phyloP scores from a whole-genome alignment of 306 rosid genomes.

The Albizia julibrissin region DNA sequence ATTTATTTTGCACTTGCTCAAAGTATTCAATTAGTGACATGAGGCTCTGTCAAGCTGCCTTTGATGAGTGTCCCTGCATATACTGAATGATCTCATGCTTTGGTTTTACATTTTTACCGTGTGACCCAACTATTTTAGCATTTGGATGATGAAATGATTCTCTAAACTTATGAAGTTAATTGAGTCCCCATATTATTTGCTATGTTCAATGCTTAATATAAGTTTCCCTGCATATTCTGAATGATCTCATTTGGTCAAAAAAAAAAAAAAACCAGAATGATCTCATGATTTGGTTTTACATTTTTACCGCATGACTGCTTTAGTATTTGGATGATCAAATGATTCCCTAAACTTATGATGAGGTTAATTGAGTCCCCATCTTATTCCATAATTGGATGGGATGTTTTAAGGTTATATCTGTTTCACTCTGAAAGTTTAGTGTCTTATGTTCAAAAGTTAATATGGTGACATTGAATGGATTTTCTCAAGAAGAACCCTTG shows the following conservation, averaged over 20 bases:
- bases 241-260: background rate
- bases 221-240: background rate
- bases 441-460: background rate
- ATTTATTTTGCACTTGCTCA: background rate
- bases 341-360: background rate
- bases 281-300: background rate
- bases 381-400: background rate
- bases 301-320: background rate
- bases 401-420: slow-evolving; percentile 5
- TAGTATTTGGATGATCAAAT: slow-evolving; percentile 8
- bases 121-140: background rate
- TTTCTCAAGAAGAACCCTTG: background rate
- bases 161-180: slow-evolving; percentile 2
- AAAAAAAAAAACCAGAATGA: background rate
- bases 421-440: slow-evolving; percentile 5
- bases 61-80: background rate
- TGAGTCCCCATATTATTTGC: background rate
- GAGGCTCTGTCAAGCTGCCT: background rate
- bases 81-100: background rate
- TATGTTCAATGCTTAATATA: too few relatives aligned
- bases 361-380: slow-evolving; percentile 18
- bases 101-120: background rate
- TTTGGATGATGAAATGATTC: slow-evolving; percentile 7
- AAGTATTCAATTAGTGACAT: background rate
- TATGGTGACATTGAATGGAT: background rate